Evolutionary conservation across 148 eudicot genomes (phyloP), one percentile per base, ranked within the genome.

Genomic region (Vaccinium darrowii): DNA sequence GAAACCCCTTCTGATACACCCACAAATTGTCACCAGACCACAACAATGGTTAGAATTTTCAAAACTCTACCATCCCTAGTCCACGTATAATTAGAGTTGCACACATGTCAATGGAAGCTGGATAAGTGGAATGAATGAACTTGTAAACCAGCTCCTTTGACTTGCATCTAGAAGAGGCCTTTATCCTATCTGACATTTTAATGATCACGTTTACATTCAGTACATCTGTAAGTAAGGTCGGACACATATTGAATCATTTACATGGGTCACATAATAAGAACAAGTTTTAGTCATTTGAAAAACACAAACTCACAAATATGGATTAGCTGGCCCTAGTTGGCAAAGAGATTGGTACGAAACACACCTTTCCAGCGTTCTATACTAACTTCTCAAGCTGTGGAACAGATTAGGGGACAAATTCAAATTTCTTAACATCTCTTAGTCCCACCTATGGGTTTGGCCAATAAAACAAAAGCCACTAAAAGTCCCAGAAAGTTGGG

Each of bases 131-230:
- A 33, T 8, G 50, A 52, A 23, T 50, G 53, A 78, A 78, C 62
- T n/a, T 78, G 60, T 78, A 79, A 57, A 79, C 67, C 50, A n/a
- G 11, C 69, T 58, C 82, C 12, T 3, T 33, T 79, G 27, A 57
- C 49, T 50, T 57, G 14, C 10, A 52, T 27, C 25, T 14, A 19
- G 60, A 15, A n/a, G 39, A 25, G 47, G 4, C 78, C 19, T 18
- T 19, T 27, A 58, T 79, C 33, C 63, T 57, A 56, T 25, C 25
- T 56, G 16, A 30, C 4, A 79, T 27, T 3, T 9, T 30, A 54
- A 14, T 54, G 36, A 79, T 53, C 81, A 7, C 23, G 36, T 53
- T 30, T 23, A 62, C 67, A 7, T 21, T 7, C 2, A 62, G 67
- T 7, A 62, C n/a, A 21, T 62, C 67, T 21, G 4, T 7, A 53